Evolutionary conservation across 495 filamentous ascomycete genomes (phyloP), one percentile per base, ranked within the genome.

Genomic region (Aspergillus nanangensis): DNA sequence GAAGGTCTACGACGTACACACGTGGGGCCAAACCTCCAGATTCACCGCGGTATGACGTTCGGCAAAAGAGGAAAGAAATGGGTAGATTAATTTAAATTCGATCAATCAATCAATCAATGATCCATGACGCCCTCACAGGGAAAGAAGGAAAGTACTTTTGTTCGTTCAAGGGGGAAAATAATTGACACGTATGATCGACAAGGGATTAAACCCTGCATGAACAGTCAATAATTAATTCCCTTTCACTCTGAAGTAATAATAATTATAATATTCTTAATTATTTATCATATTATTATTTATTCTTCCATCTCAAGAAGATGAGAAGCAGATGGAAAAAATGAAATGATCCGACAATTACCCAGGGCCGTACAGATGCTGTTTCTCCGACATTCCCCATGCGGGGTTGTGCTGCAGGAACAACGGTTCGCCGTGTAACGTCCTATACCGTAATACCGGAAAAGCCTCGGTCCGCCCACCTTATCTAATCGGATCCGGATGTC

Each of bases 21-120:
- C 51, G 55, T 52, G 56, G 47, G 50, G 56, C 53, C 37, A 44
- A 51, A 42, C 38, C 38, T 20, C 44, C 55, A 44, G 38, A 52
- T 53, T 41, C 14, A 50, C 58, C 61, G 50, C 45, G 54, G 50
- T 53, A 53, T 50, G 47, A 57, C 54, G 54, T 57, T 47, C 50
- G 50, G 54, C 47, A 50, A 33, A 17, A n/a, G 22, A 14, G 15
- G 4, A 36, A 33, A 29, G 0, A 24, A 38, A 47, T 47, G 41
- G 41, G 52, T 21, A 32, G 44, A 33, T 47, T 43, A n/a, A n/a
- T n/a, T n/a, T n/a, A n/a, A n/a, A n/a, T n/a, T n/a, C n/a, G n/a
- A n/a, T n/a, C n/a, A n/a, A n/a, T n/a, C n/a, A n/a, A n/a, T n/a
- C n/a, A n/a, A n/a, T n/a, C n/a, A n/a, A n/a, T n/a, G n/a, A n/a